Evolutionary conservation across 345 rosid species (phyloP).

Genomic region (Euphorbia tirucalli): DNA sequence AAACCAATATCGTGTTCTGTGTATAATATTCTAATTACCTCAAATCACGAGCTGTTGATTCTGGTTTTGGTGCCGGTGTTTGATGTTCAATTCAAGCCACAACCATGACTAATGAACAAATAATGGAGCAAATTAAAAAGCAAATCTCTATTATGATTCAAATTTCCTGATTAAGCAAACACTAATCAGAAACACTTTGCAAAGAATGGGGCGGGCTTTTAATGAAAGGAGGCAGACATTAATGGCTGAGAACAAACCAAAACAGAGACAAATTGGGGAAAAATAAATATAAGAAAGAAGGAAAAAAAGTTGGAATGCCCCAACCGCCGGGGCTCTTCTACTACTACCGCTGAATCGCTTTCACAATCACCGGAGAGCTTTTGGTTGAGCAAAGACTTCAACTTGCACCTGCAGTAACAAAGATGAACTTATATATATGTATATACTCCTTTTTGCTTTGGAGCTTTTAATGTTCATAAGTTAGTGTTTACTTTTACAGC

Average conservation of each 20-base stretch:
- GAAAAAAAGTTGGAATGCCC: neutral
- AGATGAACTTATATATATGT: too few species aligned
- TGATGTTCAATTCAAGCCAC: too few species aligned
- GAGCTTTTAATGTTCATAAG: too few species aligned
- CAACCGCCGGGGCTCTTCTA: constrained; percentile 2
- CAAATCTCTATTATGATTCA: neutral
- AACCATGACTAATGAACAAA: neutral
- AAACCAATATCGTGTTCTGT: constrained; percentile 5
- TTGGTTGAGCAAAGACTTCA: too few species aligned
- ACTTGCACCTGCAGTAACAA: too few species aligned
- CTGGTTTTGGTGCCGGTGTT: constrained; percentile 10
- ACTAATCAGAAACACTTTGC: neutral
- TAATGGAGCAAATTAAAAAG: neutral
- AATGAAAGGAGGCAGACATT: constrained; percentile 5
- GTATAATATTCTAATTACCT: constrained; percentile 33
- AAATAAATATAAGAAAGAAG: neutral
- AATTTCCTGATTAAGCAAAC: neutral
- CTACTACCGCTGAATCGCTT: neutral
- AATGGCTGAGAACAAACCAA: neutral
- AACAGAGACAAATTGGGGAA: too few species aligned
- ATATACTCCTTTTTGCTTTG: too few species aligned
- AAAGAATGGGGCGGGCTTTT: constrained; percentile 10
- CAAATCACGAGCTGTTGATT: constrained; percentile 39
- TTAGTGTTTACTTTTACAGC: too few species aligned
- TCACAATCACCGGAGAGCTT: constrained; percentile 15